phyloP scores from a whole-genome alignment of 768 basidiomycete species.

The Tricholoma flavovirens region DNA sequence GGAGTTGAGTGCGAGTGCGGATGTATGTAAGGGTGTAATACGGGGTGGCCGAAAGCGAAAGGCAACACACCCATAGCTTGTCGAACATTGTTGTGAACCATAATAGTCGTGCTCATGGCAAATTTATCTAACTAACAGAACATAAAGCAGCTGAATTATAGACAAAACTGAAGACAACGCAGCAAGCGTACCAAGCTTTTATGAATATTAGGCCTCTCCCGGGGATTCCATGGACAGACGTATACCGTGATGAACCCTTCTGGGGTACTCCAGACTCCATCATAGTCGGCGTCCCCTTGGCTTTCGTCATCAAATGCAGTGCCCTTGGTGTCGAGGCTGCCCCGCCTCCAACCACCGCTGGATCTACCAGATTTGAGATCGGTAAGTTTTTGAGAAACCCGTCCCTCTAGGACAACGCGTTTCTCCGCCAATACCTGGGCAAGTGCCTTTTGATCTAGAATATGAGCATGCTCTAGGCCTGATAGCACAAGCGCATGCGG shows the following conservation, averaged over 20 bases:
- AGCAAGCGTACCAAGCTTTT: conserved; percentile 51
- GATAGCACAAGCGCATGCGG: conserved; percentile 64
- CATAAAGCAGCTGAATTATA: conserved; percentile 4
- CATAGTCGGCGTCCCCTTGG: conserved; percentile 26
- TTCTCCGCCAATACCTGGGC: conserved; percentile 45
- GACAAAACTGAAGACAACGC: no score
- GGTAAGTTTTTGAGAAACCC: conserved; percentile 11
- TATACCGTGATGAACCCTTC: conserved; percentile 68
- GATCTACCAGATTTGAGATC: neutral
- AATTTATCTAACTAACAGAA: conserved; percentile 64
- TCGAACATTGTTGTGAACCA: conserved; percentile 39
- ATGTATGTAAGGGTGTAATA: conserved; percentile 17
- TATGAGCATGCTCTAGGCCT: conserved; percentile 58
- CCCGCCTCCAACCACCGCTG: neutral
- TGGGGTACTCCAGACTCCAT: conserved; percentile 52
- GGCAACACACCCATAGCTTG: conserved; percentile 29
- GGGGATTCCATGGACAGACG: conserved; percentile 59
- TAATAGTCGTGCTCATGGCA: conserved; percentile 64
- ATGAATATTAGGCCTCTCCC: conserved; percentile 62
- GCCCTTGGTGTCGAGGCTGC: neutral
- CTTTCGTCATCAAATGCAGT: conserved; percentile 8
- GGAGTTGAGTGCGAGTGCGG: conserved; percentile 26
- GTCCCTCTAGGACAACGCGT: conserved; percentile 40
- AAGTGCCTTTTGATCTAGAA: conserved; percentile 53
- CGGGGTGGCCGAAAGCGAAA: conserved; percentile 14